Evolutionary conservation across 1,284 basidiomycete genomes (phyloP).

Genomic region (Coniferiporia weirii): DNA sequence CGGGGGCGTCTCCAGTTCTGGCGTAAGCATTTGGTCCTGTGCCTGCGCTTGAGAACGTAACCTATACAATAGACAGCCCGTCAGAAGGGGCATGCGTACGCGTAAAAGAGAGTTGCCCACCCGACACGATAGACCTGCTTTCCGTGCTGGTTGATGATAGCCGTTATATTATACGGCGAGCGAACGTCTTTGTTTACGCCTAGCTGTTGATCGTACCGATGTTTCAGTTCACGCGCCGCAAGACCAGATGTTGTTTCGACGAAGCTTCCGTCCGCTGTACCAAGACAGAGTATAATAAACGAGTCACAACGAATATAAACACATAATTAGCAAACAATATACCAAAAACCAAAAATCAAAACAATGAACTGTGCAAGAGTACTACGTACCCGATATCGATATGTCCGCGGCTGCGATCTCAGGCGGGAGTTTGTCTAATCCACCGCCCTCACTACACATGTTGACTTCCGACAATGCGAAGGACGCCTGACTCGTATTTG

Average conservation of each 20-base stretch:
- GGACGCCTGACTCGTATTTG: constrained; percentile 38
- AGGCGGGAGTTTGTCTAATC: constrained; percentile 31
- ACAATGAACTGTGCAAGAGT: not conserved
- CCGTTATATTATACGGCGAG: constrained; percentile 73
- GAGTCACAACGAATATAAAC: not conserved
- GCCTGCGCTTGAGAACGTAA: constrained; percentile 6
- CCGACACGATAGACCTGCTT: constrained; percentile 68
- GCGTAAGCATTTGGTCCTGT: constrained; percentile 11
- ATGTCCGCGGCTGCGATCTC: constrained; percentile 57
- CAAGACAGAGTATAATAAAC: not conserved
- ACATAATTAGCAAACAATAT: constrained; percentile 2
- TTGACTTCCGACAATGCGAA: constrained; percentile 37
- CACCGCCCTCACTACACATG: constrained; percentile 21
- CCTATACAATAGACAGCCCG: constrained; percentile 4
- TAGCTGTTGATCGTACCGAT: constrained; percentile 58
- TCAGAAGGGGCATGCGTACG: not conserved
- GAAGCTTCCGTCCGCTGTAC: constrained; percentile 62
- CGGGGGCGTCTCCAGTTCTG: constrained; percentile 7
- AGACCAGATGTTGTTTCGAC: constrained; percentile 72
- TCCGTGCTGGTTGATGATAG: constrained; percentile 73
- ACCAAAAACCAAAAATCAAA: constrained; percentile 12
- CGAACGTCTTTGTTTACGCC: constrained; percentile 62
- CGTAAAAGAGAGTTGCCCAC: constrained; percentile 30
- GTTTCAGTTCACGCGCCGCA: constrained; percentile 69
- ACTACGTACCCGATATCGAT: constrained; percentile 52